Conservation (phyloP, 2,329 filamentous ascomycete genomes). For the Neoscytalidium dimidiatum region DNA sequence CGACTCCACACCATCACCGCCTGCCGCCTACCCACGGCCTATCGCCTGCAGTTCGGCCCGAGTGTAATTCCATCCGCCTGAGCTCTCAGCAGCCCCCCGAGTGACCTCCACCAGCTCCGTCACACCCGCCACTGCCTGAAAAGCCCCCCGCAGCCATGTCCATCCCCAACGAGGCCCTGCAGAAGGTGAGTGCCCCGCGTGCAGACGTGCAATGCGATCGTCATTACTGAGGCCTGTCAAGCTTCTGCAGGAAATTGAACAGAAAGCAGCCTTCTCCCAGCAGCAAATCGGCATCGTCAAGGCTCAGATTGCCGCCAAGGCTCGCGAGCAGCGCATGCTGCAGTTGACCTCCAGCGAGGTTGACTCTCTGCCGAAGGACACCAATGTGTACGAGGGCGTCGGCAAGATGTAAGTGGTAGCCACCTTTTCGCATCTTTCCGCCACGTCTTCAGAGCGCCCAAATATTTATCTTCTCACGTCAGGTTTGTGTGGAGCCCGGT, state of each 20-base stretch:
- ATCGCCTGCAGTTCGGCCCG: slow-evolving; percentile 15
- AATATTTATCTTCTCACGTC: background rate
- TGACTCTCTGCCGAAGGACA: slow-evolving; percentile 70
- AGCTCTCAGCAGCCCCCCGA: background rate
- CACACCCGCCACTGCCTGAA: background rate
- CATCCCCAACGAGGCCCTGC: slow-evolving; percentile 88
- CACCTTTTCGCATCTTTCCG: background rate
- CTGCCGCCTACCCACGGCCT: background rate
- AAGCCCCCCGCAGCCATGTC: slow-evolving; percentile 64
- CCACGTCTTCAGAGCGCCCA: background rate
- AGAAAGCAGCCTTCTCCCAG: slow-evolving; percentile 82
- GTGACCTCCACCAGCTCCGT: background rate
- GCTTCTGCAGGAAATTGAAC: slow-evolving; percentile 92
- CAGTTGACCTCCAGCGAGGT: slow-evolving; percentile 86
- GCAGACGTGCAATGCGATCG: background rate
- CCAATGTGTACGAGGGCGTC: slow-evolving; percentile 88
- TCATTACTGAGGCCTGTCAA: slow-evolving; percentile 39
- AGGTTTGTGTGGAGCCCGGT: slow-evolving; percentile 88
- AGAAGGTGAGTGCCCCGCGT: slow-evolving; percentile 66
- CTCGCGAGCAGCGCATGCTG: slow-evolving; percentile 84
- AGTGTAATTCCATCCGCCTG: slow-evolving; percentile 15
- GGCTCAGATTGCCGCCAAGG: slow-evolving; percentile 80
- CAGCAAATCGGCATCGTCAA: slow-evolving; percentile 89
- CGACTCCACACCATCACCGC: slow-evolving; percentile 2
- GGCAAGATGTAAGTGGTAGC: slow-evolving; percentile 82